phyloP scores from a whole-genome alignment of 306 rosid genomes.

The Astragalus glycyphyllos region DNA sequence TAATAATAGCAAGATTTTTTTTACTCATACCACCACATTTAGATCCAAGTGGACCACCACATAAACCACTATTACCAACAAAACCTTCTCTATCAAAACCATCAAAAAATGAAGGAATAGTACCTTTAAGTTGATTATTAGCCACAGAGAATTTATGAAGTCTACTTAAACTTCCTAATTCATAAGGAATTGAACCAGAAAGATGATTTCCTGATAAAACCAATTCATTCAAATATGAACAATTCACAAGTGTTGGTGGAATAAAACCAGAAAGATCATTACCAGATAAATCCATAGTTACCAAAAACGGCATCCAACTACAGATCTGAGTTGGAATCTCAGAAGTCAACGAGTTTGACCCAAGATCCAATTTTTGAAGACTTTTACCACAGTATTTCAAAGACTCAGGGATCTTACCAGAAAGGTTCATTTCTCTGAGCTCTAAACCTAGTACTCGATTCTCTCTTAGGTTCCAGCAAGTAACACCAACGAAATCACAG shows the following conservation, averaged over 20 bases:
- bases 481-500: slow-evolving; percentile 68
- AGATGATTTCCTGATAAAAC: slow-evolving; percentile 60
- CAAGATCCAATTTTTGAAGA: slow-evolving; percentile 72
- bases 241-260: slow-evolving; percentile 59
- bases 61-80: slow-evolving; percentile 73
- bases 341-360: slow-evolving; percentile 50
- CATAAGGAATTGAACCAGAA: slow-evolving; percentile 70
- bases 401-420: slow-evolving; percentile 62
- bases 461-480: slow-evolving; percentile 84
- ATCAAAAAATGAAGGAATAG: slow-evolving; percentile 54
- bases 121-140: slow-evolving; percentile 67
- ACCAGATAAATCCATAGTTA: slow-evolving; percentile 62
- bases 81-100: slow-evolving; percentile 52
- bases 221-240: slow-evolving; percentile 67
- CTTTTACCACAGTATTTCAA: slow-evolving; percentile 66
- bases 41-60: slow-evolving; percentile 80
- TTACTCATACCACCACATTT: slow-evolving; percentile 88
- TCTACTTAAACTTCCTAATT: slow-evolving; percentile 60
- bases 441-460: slow-evolving; percentile 63
- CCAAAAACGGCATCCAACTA: slow-evolving; percentile 73
- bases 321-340: slow-evolving; percentile 75
- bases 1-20: slow-evolving; percentile 80
- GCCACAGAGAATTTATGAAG: slow-evolving; percentile 69
- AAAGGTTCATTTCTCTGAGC: slow-evolving; percentile 58
- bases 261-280: slow-evolving; percentile 65